Percentiles rank a stretch among this genome's conserved stretches.
phyloP scores from a whole-genome alignment of 345 rosid species.

The Gossypium rotundifolium region DNA sequence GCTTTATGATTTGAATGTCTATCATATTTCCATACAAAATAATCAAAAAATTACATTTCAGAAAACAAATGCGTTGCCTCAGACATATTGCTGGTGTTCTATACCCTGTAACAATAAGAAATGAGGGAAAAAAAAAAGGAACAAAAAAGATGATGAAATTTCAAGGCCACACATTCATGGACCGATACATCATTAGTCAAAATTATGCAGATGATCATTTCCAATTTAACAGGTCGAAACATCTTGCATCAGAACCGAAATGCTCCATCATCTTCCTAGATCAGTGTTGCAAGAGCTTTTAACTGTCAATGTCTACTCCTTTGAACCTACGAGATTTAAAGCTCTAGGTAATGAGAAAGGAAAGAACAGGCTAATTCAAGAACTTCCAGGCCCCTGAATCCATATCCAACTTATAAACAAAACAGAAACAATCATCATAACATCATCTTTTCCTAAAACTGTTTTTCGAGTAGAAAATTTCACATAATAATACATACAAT shows the following conservation, averaged over 20 bases:
- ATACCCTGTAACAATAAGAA: not conserved
- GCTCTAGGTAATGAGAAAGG: not conserved
- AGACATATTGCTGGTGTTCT: not conserved
- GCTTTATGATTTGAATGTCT: not conserved
- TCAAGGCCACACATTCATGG: not conserved
- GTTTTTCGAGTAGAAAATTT: not conserved
- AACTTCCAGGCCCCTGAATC: not conserved
- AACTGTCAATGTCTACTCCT: not conserved
- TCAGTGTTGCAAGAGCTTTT: not conserved
- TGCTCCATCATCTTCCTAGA: not conserved
- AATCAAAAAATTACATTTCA: not conserved
- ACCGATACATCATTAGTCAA: not conserved
- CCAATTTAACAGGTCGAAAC: not conserved
- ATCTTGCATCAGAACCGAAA: not conserved
- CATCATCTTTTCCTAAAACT: not conserved
- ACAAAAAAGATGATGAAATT: not conserved
- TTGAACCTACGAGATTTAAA: not conserved
- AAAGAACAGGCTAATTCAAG: not conserved
- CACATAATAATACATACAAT: not conserved
- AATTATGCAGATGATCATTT: not conserved
- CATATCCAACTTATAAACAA: not conserved
- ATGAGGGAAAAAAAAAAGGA: not conserved
- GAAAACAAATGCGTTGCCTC: not conserved
- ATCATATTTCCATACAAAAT: not conserved
- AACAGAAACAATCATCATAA: not conserved